A percentile compares a stretch with the other conserved stretches of the same genome.
Evolutionary conservation across 2,329 filamentous ascomycete species (phyloP).

Genomic region (Fusarium caatingaense): DNA sequence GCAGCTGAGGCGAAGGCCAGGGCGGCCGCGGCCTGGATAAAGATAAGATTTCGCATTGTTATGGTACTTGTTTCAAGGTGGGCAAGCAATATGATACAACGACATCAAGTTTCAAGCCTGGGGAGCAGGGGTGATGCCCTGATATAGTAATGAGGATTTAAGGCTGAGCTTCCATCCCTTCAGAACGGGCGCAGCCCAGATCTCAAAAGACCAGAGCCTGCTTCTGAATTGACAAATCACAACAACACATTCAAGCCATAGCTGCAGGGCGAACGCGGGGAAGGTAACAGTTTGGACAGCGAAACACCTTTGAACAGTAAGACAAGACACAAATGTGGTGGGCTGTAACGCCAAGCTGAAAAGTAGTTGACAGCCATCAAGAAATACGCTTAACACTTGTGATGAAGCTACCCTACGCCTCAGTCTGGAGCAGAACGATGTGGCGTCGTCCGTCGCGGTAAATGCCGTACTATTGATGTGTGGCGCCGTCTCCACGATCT

Average conservation of each 20-base stretch:
- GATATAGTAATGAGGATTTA: background rate
- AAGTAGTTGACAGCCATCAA: background rate
- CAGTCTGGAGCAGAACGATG: background rate
- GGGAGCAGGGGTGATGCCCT: fast-evolving
- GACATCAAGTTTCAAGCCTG: too few species aligned
- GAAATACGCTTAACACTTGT: background rate
- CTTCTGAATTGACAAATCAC: slow-evolving; percentile 8
- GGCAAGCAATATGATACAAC: too few species aligned
- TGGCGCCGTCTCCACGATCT: background rate
- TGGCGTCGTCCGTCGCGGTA: background rate
- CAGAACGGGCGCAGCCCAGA: background rate
- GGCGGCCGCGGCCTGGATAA: background rate
- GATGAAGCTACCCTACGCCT: too few species aligned
- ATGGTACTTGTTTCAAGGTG: too few species aligned
- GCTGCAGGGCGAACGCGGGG: background rate
- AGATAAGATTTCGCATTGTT: slow-evolving; percentile 14
- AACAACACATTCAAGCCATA: background rate
- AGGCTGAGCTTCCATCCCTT: background rate
- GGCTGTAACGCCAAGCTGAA: slow-evolving; percentile 18
- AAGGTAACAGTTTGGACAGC: background rate
- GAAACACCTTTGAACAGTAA: background rate
- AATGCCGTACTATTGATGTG: too few species aligned
- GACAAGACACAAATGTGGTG: background rate
- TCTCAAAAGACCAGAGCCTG: background rate
- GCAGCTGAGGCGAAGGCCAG: slow-evolving; percentile 11